phyloP scores from a whole-genome alignment of 805 yeast genomes.

The Spathaspora hagerdaliae region DNA sequence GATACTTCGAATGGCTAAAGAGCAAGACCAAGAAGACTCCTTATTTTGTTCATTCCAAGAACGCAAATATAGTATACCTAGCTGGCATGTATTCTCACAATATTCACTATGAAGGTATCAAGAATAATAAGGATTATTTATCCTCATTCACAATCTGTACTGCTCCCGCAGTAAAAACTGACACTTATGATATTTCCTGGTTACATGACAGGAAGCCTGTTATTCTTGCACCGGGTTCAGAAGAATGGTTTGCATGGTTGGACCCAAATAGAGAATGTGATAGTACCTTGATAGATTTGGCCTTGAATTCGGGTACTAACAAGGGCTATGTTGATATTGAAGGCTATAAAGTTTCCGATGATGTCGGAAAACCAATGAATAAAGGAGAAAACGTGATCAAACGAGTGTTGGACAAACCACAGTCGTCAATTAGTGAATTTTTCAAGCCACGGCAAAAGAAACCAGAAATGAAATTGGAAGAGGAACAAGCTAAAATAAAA shows the following conservation, averaged over 20 bases:
- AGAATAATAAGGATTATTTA: constrained; percentile 19
- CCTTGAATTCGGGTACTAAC: constrained; percentile 33
- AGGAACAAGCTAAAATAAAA: constrained; percentile 2
- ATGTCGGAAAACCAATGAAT: constrained; percentile 59
- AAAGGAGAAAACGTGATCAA: constrained; percentile 41
- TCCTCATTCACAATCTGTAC: constrained; percentile 70
- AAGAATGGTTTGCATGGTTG: constrained; percentile 66
- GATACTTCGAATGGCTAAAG: constrained; percentile 81
- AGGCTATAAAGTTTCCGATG: constrained; percentile 52
- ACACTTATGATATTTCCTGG: constrained; percentile 54
- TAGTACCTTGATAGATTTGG: constrained; percentile 30
- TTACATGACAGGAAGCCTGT: constrained; percentile 80
- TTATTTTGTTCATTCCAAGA: constrained; percentile 56
- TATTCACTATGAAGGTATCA: constrained; percentile 18
- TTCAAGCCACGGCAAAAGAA: constrained; percentile 15
- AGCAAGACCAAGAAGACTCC: constrained; percentile 49
- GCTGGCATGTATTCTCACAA: constrained; percentile 49
- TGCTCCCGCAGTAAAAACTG: constrained; percentile 48
- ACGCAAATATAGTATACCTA: constrained; percentile 52
- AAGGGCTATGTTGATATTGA: constrained; percentile 36
- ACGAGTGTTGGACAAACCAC: constrained; percentile 13
- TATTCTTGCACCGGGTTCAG: constrained; percentile 53
- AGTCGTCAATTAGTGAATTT: constrained; percentile 24
- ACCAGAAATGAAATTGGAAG: constrained; percentile 3
- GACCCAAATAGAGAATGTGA: constrained; percentile 39